A percentile compares a stretch with the other conserved stretches of the same genome.
phyloP scores from a whole-genome alignment of 805 yeast genomes.

The Debaryomyces castellii region DNA sequence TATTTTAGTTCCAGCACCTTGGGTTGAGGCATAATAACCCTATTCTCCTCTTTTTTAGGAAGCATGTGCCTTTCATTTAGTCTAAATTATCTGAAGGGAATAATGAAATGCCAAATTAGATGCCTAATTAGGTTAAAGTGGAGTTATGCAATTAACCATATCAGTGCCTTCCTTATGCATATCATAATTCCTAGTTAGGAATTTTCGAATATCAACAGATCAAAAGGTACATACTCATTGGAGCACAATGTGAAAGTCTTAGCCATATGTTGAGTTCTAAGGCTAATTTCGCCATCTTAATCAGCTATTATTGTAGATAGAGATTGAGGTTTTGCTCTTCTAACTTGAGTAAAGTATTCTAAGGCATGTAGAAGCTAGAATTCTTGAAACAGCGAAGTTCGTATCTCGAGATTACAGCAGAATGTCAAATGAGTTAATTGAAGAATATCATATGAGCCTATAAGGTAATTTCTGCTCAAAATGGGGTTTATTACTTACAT shows the following conservation, averaged over 20 bases:
- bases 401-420: not conserved
- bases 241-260: not conserved
- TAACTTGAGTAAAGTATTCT: too few species aligned
- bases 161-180: conserved; percentile 7
- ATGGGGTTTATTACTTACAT: not conserved
- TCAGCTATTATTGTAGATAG: too few species aligned
- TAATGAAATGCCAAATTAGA: not conserved
- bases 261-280: not conserved
- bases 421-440: not conserved
- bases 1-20: not conserved
- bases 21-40: not conserved
- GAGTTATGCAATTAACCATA: conserved; percentile 5
- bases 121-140: conserved; percentile 3
- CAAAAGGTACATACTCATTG: not conserved
- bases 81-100: not conserved
- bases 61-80: not conserved
- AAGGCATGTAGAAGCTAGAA: too few species aligned
- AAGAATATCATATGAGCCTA: not conserved
- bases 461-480: not conserved
- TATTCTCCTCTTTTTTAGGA: not conserved
- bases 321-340: too few species aligned
- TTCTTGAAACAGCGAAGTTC: not conserved
- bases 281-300: too few species aligned
- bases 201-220: not conserved
- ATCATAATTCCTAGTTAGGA: conserved; percentile 7